These are phyloP conservation scores for Ceratobasidium papillatum DNA, from an alignment of 1,284 basidiomycete genomes.

Conservation along the genomic window DNA sequence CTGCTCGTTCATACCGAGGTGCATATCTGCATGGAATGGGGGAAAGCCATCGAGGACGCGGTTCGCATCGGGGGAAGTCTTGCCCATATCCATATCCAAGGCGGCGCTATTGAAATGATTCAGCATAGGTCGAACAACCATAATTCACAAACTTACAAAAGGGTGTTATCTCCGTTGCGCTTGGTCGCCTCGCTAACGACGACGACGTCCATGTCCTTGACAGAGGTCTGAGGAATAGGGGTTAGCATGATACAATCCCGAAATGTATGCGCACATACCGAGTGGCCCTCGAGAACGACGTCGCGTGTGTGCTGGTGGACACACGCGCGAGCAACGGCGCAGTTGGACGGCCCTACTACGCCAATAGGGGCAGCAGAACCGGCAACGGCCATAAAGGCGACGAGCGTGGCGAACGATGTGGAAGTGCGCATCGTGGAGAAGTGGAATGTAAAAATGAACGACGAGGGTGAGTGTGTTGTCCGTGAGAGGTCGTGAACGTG, in stretches of 20 bases:
- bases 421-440: conserved; percentile 8
- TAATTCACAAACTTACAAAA: not conserved
- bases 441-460: conserved; percentile 16
- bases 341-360: not conserved
- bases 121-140: not conserved
- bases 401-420: conserved; percentile 14
- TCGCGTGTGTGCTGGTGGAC: not conserved
- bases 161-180: not conserved
- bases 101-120: not conserved
- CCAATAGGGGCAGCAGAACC: conserved; percentile 13
- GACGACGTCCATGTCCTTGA: not conserved
- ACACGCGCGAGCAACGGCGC: not conserved
- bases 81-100: not conserved
- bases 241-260: not conserved
- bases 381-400: conserved; percentile 28
- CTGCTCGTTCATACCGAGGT: not conserved
- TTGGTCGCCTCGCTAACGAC: not conserved
- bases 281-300: not conserved
- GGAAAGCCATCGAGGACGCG: not conserved
- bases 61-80: not conserved
- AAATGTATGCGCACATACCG: conserved; percentile 17
- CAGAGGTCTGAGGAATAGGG: not conserved
- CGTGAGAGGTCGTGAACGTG: conserved; percentile 4
- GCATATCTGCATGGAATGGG: not conserved
- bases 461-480: not conserved